Evolutionary conservation across 2,329 filamentous ascomycete species (phyloP).

Genomic region (Diplodia intermedia): DNA sequence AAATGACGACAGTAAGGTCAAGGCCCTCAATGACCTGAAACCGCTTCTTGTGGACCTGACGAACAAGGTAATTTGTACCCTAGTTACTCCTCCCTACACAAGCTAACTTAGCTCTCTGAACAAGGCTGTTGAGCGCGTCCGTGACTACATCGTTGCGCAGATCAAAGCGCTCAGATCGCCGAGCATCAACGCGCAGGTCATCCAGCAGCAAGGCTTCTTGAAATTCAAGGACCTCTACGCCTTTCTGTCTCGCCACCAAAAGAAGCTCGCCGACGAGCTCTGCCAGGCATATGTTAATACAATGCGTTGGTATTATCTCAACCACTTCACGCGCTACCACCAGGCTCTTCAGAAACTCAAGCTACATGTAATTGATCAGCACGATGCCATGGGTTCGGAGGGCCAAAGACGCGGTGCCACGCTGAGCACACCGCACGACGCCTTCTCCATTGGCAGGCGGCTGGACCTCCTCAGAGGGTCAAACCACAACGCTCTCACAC

Average conservation of each 20-base stretch:
- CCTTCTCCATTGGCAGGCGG: constrained; percentile 86
- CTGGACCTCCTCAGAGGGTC: constrained; percentile 79
- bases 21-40: constrained; percentile 81
- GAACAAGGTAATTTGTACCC: constrained; percentile 66
- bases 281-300: constrained; percentile 95
- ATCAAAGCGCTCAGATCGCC: constrained; percentile 94
- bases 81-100: not conserved
- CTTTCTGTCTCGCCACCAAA: constrained; percentile 83
- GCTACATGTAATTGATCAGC: constrained; percentile 80
- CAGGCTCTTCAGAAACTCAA: constrained; percentile 84
- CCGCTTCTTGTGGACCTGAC: constrained; percentile 85
- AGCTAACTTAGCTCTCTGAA: constrained; percentile 9
- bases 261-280: constrained; percentile 86
- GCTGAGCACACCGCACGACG: constrained; percentile 70
- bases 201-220: constrained; percentile 91
- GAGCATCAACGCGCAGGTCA: constrained; percentile 95
- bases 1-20: constrained; percentile 68
- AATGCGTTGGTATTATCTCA: constrained; percentile 97
- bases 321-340: constrained; percentile 88
- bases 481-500: constrained; percentile 78
- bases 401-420: constrained; percentile 63
- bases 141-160: constrained; percentile 92
- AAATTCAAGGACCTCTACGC: constrained; percentile 86
- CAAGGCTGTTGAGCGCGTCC: constrained; percentile 82
- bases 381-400: constrained; percentile 83